These are phyloP conservation scores for Cutaneotrichosporon sp. DNA, from an alignment of 1,284 basidiomycete genomes.

Conservation along the genomic window DNA sequence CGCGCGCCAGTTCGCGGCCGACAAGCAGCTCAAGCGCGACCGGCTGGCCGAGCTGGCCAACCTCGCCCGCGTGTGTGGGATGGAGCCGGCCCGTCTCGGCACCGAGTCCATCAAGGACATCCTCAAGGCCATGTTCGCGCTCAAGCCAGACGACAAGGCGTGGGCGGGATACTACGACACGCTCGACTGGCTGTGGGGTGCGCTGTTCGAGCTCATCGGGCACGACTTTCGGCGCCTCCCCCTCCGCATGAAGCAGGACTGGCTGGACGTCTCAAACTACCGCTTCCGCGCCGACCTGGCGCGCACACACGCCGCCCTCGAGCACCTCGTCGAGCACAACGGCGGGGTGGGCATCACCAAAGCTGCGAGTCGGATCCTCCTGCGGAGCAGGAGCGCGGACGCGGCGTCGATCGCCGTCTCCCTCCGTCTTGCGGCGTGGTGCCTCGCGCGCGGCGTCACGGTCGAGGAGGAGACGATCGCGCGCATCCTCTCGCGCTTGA, in stretches of 20 bases:
- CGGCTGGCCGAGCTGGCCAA: constrained; percentile 28
- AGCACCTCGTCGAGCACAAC: constrained; percentile 27
- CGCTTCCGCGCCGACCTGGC: constrained; percentile 10
- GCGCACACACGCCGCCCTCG: constrained; percentile 11
- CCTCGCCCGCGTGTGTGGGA: constrained; percentile 34
- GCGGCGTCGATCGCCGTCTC: background rate
- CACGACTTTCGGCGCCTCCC: constrained; percentile 6
- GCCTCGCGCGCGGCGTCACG: constrained; percentile 19
- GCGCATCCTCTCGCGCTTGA: constrained; percentile 11
- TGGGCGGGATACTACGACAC: constrained; percentile 8
- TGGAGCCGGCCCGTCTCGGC: constrained; percentile 27
- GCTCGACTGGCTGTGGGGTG: constrained; percentile 27
- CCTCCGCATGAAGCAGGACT: constrained; percentile 10
- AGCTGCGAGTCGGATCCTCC: constrained; percentile 6
- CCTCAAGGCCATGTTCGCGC: background rate
- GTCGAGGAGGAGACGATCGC: constrained; percentile 9
- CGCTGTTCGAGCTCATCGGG: constrained; percentile 1
- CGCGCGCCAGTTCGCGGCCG: constrained; percentile 29
- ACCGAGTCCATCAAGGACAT: constrained; percentile 9
- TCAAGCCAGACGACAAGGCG: background rate
- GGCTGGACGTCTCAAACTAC: constrained; percentile 16
- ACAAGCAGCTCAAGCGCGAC: constrained; percentile 12
- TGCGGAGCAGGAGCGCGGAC: constrained; percentile 2
- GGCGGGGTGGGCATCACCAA: constrained; percentile 21
- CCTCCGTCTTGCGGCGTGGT: constrained; percentile 24